phyloP scores from a whole-genome alignment of 176 grass and related monocot genomes.

The Melocanna baccifera region DNA sequence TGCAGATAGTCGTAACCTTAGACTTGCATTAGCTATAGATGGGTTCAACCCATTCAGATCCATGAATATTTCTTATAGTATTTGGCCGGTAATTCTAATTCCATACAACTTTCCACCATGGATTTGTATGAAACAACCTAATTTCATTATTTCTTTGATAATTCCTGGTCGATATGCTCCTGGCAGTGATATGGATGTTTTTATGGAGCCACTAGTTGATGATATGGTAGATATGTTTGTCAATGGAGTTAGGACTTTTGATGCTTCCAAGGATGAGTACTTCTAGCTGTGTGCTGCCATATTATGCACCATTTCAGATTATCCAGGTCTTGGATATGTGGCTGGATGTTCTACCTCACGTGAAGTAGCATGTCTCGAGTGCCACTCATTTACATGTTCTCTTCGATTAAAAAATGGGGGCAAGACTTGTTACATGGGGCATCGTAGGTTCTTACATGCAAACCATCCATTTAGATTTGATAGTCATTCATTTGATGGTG shows the following conservation, averaged over 20 bases:
- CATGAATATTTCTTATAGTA: not conserved
- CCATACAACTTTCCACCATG: not conserved
- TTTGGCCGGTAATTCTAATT: not conserved
- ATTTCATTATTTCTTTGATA: not conserved
- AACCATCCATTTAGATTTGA: not conserved
- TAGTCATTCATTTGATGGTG: not conserved
- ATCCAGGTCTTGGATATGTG: not conserved
- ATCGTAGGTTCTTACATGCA: not conserved
- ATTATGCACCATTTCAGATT: not conserved
- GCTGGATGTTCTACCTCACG: not conserved
- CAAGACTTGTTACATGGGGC: not conserved
- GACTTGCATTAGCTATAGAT: not conserved
- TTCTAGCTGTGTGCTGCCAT: not conserved
- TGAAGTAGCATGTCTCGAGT: not conserved
- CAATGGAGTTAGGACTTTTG: not conserved
- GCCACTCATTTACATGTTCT: not conserved
- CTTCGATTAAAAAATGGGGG: not conserved
- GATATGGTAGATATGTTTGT: not conserved
- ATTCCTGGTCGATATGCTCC: not conserved
- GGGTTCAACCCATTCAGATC: not conserved
- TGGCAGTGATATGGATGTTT: not conserved
- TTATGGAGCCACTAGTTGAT: not conserved
- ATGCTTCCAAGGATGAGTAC: not conserved
- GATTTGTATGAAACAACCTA: not conserved
- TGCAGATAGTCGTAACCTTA: not conserved